These are phyloP conservation scores for Colletotrichum somersetense DNA, from an alignment of 2,329 filamentous ascomycete genomes.

Conservation along the genomic window DNA sequence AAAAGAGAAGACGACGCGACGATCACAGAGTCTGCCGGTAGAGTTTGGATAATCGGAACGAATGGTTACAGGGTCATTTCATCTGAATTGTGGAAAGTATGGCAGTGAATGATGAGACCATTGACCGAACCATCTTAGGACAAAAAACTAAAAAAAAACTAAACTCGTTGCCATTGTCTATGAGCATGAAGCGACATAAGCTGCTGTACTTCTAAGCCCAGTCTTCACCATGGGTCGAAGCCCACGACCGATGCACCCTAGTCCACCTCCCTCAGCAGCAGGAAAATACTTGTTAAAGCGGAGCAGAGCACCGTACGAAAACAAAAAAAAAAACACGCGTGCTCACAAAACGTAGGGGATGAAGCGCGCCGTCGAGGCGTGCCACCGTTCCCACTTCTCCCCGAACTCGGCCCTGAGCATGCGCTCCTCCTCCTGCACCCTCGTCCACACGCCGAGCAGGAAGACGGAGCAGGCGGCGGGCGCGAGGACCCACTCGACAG, in stretches of 20 bases:
- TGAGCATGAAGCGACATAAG: neutral
- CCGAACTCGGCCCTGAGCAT: conserved; percentile 64
- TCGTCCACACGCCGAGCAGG: conserved; percentile 47
- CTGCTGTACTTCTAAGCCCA: neutral
- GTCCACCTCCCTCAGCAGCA: no score
- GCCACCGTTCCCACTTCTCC: conserved; percentile 62
- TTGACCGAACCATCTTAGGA: no score
- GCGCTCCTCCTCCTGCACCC: conserved; percentile 62
- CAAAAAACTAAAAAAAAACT: neutral
- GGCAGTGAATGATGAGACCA: no score
- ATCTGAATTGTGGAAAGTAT: neutral
- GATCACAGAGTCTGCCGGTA: neutral
- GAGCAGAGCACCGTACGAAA: neutral
- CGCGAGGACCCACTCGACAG: conserved; percentile 28
- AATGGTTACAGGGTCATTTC: neutral
- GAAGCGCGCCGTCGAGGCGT: conserved; percentile 61
- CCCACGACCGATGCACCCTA: neutral
- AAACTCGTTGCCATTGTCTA: neutral
- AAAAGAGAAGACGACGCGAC: no score
- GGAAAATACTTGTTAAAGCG: no score
- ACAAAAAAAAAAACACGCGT: neutral
- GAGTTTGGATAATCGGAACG: no score
- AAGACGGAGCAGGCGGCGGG: conserved; percentile 40
- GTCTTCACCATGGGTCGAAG: neutral
- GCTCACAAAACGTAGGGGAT: conserved; percentile 59